Conservation (phyloP, 306 rosid genomes). For the Oxytropis ochrocephala region DNA sequence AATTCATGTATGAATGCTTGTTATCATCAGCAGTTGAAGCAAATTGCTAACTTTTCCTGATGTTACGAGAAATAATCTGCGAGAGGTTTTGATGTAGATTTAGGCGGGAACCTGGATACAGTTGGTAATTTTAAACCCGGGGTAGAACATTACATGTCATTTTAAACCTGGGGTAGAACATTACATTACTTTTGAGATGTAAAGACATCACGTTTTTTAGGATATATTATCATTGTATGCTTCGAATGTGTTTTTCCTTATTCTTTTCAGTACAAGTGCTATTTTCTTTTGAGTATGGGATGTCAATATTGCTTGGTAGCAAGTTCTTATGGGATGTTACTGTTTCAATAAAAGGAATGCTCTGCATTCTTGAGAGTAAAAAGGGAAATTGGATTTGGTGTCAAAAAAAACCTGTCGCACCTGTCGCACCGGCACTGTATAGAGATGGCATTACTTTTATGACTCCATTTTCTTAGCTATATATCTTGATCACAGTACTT, state of each 20-base stretch:
- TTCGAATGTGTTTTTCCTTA: neutral
- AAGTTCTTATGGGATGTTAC: neutral
- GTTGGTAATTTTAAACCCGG: conserved; percentile 23
- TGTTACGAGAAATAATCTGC: conserved; percentile 43
- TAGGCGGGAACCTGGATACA: conserved; percentile 24
- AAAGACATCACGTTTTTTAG: conserved; percentile 17
- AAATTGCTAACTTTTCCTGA: conserved; percentile 22
- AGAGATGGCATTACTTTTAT: too few relatives aligned
- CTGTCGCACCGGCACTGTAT: too few relatives aligned
- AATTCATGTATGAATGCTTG: conserved; percentile 16
- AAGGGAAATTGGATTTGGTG: too few relatives aligned
- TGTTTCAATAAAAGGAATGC: neutral
- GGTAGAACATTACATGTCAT: conserved; percentile 25
- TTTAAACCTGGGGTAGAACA: conserved; percentile 29
- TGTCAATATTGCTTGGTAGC: neutral
- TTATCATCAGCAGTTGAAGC: conserved; percentile 32
- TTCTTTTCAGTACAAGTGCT: neutral
- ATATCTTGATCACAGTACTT: too few relatives aligned
- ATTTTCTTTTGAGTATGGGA: neutral
- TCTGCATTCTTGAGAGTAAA: neutral
- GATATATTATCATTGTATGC: conserved; percentile 23
- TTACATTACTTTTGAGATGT: conserved; percentile 32
- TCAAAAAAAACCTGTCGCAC: too few relatives aligned
- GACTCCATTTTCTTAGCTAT: too few relatives aligned
- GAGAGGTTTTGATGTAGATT: conserved; percentile 33